Evolutionary conservation across 768 basidiomycete species (phyloP), one percentile per base, ranked within the genome.

Genomic region (Leccinum uliginosum): DNA sequence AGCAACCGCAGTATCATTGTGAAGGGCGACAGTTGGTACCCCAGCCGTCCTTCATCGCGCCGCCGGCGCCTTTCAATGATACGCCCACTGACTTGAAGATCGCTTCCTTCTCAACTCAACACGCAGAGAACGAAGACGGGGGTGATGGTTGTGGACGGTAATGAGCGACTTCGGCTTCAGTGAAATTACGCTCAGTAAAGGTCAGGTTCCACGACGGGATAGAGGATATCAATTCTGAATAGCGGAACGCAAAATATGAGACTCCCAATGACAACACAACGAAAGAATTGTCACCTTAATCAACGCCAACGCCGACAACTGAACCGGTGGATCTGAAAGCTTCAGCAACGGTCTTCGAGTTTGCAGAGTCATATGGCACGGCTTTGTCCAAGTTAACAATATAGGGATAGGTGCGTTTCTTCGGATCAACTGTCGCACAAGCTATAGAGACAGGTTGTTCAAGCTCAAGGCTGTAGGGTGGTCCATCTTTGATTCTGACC

Each of bases 31-130:
- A 10, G 77, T 79, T 2, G 96, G 96, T 21, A 78, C 89, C 24
- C 95, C 95, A n/a, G 79, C 77, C 44, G 62, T 98, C 95, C 74
- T 91, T 91, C 88, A 98, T 87, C 17, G 87, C 79, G 15, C 96
- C 95, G 6, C 83, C 91, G 10, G 95, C 96, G 40, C 97, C 97
- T 73, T 91, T 89, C 4, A 91, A 93, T 19, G 86, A 76, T 49
- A 93, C 88, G 21, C 92, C 90, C 1, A 99, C 81, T 4, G 93
- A 90, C 76, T 98, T 98, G 86, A 98, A 98, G 53, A 90, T 85
- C 3, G 95, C 96, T 73, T 98, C 97, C 75, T 98, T 99, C 51
- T 92, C 95, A 29, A 83, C 91, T 95, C 97, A 99, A 55, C 95
- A 89, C 32, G 91, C 95, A 23, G 97, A 95, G 68, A 97, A 94